Conservation (phyloP, 768 basidiomycete species). For the Boletus sp. region DNA sequence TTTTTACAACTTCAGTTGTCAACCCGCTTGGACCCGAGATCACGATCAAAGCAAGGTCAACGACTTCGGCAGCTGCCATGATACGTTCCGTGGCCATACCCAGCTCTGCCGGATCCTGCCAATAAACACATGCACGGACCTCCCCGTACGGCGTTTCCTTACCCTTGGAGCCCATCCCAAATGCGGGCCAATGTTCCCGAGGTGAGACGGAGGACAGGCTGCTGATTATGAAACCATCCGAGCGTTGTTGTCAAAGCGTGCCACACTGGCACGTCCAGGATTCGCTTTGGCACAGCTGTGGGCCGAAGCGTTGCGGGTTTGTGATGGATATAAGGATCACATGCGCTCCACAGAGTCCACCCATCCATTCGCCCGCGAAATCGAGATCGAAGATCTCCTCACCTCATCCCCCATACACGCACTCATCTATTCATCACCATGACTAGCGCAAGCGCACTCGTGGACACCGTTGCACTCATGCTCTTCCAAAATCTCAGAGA, state of each 20-base stretch:
- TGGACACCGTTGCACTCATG: conserved; percentile 1
- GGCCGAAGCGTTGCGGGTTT: conserved; percentile 1
- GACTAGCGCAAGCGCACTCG: not conserved
- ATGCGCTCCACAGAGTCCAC: conserved; percentile 2
- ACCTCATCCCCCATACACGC: not conserved
- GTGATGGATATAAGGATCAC: conserved; percentile 11
- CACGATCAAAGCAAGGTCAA: conserved; percentile 19
- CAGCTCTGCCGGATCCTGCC: not conserved
- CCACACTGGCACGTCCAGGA: not conserved
- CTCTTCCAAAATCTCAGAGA: conserved; percentile 11
- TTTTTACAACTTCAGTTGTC: not conserved
- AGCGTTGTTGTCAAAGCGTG: conserved; percentile 12
- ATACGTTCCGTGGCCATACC: not conserved
- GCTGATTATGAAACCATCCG: conserved; percentile 7
- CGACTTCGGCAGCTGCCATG: conserved; percentile 11
- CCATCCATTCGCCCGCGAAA: not conserved
- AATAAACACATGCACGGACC: not conserved
- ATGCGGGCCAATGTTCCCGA: conserved; percentile 5
- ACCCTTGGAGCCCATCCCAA: conserved; percentile 1
- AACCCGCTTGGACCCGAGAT: conserved; percentile 5
- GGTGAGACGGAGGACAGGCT: conserved; percentile 5
- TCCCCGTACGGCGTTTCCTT: not conserved
- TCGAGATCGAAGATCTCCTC: not conserved
- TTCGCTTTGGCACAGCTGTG: conserved; percentile 15
- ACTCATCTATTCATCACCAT: conserved; percentile 6